Conservation (phyloP, 306 rosid genomes). For the Cyclanthera cordifolia region DNA sequence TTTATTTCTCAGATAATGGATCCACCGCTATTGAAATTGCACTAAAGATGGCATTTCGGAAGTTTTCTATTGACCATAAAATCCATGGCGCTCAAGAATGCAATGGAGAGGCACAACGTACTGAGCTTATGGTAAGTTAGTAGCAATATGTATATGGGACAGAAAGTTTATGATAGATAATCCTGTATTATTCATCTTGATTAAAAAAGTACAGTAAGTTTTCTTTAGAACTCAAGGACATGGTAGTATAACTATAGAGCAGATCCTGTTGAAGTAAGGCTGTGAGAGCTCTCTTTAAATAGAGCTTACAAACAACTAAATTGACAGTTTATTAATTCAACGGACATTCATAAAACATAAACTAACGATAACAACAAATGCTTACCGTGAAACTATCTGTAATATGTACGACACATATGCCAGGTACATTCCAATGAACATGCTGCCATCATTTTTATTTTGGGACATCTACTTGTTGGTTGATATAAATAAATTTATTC, state of each 20-base stretch:
- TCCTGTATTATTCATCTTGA: neutral
- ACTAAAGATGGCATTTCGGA: constrained; percentile 95
- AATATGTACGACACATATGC: neutral
- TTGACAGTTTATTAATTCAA: neutral
- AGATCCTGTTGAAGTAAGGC: neutral
- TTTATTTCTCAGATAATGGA: constrained; percentile 85
- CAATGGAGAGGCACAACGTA: constrained; percentile 27
- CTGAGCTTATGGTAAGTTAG: constrained; percentile 54
- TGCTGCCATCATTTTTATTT: neutral
- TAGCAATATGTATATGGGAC: neutral
- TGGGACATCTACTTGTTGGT: neutral
- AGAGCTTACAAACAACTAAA: neutral
- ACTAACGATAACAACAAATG: neutral
- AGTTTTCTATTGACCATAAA: constrained; percentile 60
- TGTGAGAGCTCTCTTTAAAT: neutral
- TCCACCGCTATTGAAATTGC: constrained; percentile 97
- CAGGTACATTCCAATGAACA: neutral
- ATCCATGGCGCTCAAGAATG: constrained; percentile 33
- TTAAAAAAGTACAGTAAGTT: neutral
- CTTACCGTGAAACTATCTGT: neutral
- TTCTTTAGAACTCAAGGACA: neutral
- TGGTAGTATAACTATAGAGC: neutral
- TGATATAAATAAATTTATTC: too few species aligned
- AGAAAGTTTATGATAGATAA: neutral
- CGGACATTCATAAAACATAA: neutral